Base-by-base conservation (phyloP, 768 basidiomycete species). In the Terana coerulea region DNA sequence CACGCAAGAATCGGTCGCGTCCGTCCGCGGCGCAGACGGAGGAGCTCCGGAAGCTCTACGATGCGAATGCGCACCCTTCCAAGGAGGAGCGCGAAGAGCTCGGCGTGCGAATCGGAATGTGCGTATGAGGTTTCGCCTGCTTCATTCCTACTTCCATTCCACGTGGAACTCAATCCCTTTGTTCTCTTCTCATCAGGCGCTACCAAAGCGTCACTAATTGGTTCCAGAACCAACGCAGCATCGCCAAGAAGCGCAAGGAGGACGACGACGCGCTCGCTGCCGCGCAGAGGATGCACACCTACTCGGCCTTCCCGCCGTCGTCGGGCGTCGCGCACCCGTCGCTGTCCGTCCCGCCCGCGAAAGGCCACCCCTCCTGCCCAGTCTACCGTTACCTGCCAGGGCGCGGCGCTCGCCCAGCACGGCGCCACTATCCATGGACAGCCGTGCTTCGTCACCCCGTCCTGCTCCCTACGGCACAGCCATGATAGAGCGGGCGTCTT, bases 191-290 rank as follows among this genome's bases (percentile, higher is more conserved):
- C 66, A 63, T 61, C 55, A 91, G 88, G 86, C 84, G 80, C 56
- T 78, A 85, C 69, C 82, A 88, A 68, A 86, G 81, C 51, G 82
- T 91, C 51, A 88, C 84, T 1, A 89, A 91, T 63, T 90, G 88
- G 89, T 91, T 91, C 66, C 88, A 90, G 74, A 88, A 89, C 61
- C 87, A 91, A 62, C 86, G 86, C 60, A 88, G 81, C 65, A 76
- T 84, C 57, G 80, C 85, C 28, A 86, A 84, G 72, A 86, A 86
- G 70, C 78, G 76, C 59, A 79, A 74, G 58, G 83, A 86, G 55
- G 83, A 84, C 44, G 76, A 79, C 25, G 71, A 73, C 30, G 64
- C 60, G 21, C 42, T 59, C 43, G 63, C 69, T 35, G 54, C 63
- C 45, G 47, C 59, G 52, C 58, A 63, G 1, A 57, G 58, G 17